These are phyloP conservation scores for Berberis vulgaris DNA, from an alignment of 164 flowering plant genomes.

Conservation along the genomic window DNA sequence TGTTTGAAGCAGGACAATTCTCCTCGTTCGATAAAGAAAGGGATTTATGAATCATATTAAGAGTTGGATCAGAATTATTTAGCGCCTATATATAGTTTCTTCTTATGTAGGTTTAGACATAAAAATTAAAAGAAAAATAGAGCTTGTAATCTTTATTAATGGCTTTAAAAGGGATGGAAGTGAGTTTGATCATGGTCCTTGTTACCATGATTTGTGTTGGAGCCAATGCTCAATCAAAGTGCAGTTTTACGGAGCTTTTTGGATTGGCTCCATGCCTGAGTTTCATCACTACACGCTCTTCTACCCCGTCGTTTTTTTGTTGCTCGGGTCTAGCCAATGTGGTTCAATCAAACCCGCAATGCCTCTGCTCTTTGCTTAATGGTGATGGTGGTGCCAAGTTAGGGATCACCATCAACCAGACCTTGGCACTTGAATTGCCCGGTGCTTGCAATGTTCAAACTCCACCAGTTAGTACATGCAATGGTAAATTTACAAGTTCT, in stretches of 20 bases:
- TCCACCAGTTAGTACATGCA: conserved; percentile 20
- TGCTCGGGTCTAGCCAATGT: conserved; percentile 23
- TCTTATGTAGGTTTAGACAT: too few relatives aligned
- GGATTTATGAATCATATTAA: too few relatives aligned
- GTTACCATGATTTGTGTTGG: conserved; percentile 8
- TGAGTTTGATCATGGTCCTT: conserved; percentile 10
- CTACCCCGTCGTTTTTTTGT: conserved; percentile 21
- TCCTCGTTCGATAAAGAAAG: too few relatives aligned
- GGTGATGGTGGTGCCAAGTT: conserved; percentile 12
- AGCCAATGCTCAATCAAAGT: conserved; percentile 22
- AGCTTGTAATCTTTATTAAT: too few relatives aligned
- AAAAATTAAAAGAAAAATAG: too few relatives aligned
- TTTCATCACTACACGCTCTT: conserved; percentile 18
- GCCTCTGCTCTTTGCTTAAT: conserved; percentile 24
- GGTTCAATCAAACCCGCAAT: conserved; percentile 21
- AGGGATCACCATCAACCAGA: conserved; percentile 23
- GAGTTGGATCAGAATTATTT: too few relatives aligned
- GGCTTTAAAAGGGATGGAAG: background rate
- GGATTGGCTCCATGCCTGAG: conserved; percentile 31
- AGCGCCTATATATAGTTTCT: too few relatives aligned
- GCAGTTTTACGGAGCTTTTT: conserved; percentile 15
- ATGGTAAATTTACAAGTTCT: conserved; percentile 1
- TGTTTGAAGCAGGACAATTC: too few relatives aligned
- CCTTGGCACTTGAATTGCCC: conserved; percentile 25
- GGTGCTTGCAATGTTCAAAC: conserved; percentile 26